These are phyloP conservation scores for Clavispora vitiphila DNA, from an alignment of 805 yeast species.

Conservation along the genomic window DNA sequence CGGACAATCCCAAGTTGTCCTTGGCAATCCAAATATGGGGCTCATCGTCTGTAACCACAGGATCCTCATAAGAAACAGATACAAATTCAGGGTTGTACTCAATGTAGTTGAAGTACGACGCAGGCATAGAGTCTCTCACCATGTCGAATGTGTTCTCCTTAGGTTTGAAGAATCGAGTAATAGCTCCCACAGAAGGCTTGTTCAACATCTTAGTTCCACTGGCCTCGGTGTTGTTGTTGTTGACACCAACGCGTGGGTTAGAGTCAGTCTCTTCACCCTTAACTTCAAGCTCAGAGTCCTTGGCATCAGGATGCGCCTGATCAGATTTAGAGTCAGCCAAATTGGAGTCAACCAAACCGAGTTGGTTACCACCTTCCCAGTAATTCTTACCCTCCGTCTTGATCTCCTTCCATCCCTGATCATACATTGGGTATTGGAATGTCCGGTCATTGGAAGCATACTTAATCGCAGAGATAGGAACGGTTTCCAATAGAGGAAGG, in stretches of 20 bases:
- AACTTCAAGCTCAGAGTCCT: slow-evolving; percentile 6
- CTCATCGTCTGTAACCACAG: slow-evolving; percentile 49
- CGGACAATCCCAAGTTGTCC: slow-evolving; percentile 64
- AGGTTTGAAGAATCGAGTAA: slow-evolving; percentile 38
- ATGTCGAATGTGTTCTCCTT: slow-evolving; percentile 41
- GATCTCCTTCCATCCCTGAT: slow-evolving; percentile 61
- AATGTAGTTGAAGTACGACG: slow-evolving; percentile 33
- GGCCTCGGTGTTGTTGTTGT: not conserved
- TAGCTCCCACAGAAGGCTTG: slow-evolving; percentile 5
- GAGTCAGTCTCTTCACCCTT: slow-evolving; percentile 10
- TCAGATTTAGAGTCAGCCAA: slow-evolving; percentile 10
- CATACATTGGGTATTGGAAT: slow-evolving; percentile 53
- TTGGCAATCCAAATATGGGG: slow-evolving; percentile 69
- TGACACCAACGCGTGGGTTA: slow-evolving; percentile 6
- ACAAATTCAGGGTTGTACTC: slow-evolving; percentile 38
- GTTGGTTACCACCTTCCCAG: slow-evolving; percentile 42
- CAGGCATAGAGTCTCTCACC: slow-evolving; percentile 43
- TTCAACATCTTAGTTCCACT: not conserved
- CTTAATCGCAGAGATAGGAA: slow-evolving; percentile 62
- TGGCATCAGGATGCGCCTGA: slow-evolving; percentile 8
- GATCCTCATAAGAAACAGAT: slow-evolving; percentile 47
- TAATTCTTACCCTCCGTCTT: slow-evolving; percentile 46
- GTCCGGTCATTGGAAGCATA: slow-evolving; percentile 41
- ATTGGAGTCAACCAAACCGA: slow-evolving; percentile 23
- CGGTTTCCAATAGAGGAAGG: slow-evolving; percentile 59